These are phyloP conservation scores for Pyropia yezoensis DNA, from an alignment of 23 red algal genomes.

Conservation along the genomic window DNA sequence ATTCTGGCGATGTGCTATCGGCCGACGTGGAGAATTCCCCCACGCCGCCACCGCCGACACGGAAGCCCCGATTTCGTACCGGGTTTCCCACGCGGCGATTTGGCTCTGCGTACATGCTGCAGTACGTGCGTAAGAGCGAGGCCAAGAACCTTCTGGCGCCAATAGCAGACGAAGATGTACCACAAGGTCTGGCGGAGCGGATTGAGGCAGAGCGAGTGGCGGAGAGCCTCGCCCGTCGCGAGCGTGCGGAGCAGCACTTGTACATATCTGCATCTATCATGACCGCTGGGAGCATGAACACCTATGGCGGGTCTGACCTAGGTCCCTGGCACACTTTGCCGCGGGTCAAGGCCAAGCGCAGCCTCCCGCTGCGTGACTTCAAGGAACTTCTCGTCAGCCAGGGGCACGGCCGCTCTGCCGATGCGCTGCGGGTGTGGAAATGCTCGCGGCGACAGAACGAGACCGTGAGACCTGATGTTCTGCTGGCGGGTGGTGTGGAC, in stretches of 20 bases:
- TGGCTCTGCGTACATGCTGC: constrained; percentile 93
- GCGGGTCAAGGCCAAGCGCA: constrained; percentile 36
- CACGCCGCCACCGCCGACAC: constrained; percentile 16
- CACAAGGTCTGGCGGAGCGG: constrained; percentile 31
- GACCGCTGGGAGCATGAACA: constrained; percentile 31
- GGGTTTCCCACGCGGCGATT: constrained; percentile 45
- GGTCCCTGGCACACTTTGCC: constrained; percentile 49
- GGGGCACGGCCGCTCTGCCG: constrained; percentile 24
- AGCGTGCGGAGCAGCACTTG: constrained; percentile 78
- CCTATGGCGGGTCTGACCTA: constrained; percentile 53
- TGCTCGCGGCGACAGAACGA: constrained; percentile 53
- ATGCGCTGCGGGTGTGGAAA: constrained; percentile 58
- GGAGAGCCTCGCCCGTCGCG: constrained; percentile 48
- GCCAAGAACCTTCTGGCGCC: constrained; percentile 31
- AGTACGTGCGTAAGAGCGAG: constrained; percentile 76
- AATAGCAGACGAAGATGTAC: constrained; percentile 50
- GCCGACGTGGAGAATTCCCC: constrained; percentile 25
- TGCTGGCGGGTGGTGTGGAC: constrained; percentile 70
- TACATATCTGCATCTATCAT: constrained; percentile 72
- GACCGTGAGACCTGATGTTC: constrained; percentile 47
- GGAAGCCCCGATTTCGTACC: constrained; percentile 1
- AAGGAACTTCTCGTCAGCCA: constrained; percentile 53
- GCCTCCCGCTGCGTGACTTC: constrained; percentile 46
- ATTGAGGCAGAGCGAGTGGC: constrained; percentile 78
- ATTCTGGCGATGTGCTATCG: neutral